phyloP scores from a whole-genome alignment of 202 grass and related monocot genomes.

The Musa balbisiana region DNA sequence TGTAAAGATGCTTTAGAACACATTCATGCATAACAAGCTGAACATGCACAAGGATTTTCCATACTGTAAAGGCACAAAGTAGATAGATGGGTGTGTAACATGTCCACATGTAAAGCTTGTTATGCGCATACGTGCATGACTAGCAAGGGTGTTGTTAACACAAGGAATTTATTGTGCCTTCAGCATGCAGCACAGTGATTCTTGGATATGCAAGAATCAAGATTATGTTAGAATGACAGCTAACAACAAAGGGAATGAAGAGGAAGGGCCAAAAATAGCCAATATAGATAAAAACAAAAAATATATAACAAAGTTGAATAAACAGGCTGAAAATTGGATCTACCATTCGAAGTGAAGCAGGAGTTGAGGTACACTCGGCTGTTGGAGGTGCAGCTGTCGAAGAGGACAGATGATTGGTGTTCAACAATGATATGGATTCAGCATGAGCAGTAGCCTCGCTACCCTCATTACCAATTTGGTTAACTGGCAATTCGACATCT shows the following conservation, averaged over 20 bases:
- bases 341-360: conserved; percentile 83
- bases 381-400: conserved; percentile 41
- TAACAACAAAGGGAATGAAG: neutral
- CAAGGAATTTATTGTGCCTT: too few species aligned
- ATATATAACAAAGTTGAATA: neutral
- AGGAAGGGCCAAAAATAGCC: neutral
- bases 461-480: conserved; percentile 36
- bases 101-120: too few species aligned
- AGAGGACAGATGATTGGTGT: conserved; percentile 32
- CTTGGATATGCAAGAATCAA: neutral
- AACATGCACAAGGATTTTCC: too few species aligned
- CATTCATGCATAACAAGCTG: too few species aligned
- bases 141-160: too few species aligned
- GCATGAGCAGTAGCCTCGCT: conserved; percentile 31
- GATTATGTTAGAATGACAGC: neutral
- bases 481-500: conserved; percentile 34
- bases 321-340: conserved; percentile 24
- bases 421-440: conserved; percentile 47
- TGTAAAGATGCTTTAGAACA: too few species aligned
- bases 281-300: conserved; percentile 3
- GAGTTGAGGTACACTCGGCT: conserved; percentile 49
- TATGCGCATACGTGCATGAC: too few species aligned
- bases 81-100: too few species aligned
- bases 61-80: too few species aligned
- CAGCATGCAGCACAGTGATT: neutral